These are phyloP conservation scores for Phyllosticta citrichinensis DNA, from an alignment of 2,329 filamentous ascomycete genomes.

Conservation along the genomic window DNA sequence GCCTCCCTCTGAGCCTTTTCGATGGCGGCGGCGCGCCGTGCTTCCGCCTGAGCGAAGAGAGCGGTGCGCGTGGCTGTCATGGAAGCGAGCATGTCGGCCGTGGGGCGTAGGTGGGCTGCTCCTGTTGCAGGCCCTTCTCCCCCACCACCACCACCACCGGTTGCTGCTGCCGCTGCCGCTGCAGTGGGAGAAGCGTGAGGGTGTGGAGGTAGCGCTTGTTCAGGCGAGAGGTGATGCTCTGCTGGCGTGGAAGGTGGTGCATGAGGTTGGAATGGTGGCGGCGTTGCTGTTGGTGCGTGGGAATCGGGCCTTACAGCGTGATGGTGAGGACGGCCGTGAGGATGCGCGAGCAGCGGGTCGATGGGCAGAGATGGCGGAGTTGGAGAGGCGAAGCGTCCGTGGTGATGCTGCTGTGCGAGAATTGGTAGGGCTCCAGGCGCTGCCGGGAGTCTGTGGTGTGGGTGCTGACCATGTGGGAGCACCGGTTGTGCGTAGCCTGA, in stretches of 20 bases:
- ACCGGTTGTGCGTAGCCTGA: background rate
- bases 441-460: background rate
- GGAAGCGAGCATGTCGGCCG: background rate
- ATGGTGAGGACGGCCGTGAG: background rate
- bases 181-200: background rate
- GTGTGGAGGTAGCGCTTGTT: background rate
- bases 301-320: background rate
- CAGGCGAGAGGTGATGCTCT: background rate
- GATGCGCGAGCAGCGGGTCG: background rate
- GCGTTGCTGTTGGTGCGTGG: background rate
- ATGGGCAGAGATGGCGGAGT: background rate
- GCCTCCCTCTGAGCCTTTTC: background rate
- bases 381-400: background rate
- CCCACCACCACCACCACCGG: background rate
- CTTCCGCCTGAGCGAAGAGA: background rate
- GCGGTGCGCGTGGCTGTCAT: background rate
- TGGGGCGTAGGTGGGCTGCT: background rate
- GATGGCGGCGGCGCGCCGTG: background rate
- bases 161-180: background rate
- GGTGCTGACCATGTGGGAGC: background rate
- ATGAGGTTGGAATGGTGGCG: background rate
- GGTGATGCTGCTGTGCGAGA: background rate
- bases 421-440: background rate
- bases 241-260: background rate
- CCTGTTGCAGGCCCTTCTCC: background rate